Percentiles rank a stretch among this genome's conserved stretches.
Evolutionary conservation across 2,329 filamentous ascomycete genomes (phyloP).

Genomic region (Zasmidium cellare): DNA sequence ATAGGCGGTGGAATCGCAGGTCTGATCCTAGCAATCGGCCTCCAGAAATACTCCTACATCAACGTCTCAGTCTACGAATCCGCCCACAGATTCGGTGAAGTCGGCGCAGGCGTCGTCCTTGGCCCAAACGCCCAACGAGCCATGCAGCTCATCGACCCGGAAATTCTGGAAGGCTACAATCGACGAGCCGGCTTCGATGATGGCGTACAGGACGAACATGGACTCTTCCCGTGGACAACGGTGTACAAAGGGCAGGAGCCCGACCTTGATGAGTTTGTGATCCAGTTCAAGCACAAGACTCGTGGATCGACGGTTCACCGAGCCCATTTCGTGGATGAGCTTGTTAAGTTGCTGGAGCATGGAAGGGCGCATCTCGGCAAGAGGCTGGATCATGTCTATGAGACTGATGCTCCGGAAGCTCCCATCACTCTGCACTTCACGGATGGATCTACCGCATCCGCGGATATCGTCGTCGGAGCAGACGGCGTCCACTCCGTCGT

Average conservation of each 20-base stretch:
- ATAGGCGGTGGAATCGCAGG: constrained; percentile 48
- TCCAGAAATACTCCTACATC: constrained; percentile 49
- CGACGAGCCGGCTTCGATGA: constrained; percentile 1
- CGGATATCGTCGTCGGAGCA: constrained; percentile 25
- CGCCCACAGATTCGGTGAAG: constrained; percentile 32
- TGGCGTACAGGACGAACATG: constrained; percentile 1
- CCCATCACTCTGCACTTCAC: constrained; percentile 36
- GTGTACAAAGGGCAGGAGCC: constrained; percentile 6
- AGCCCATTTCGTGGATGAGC: constrained; percentile 41
- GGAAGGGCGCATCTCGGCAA: constrained; percentile 34
- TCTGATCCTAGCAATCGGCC: constrained; percentile 53
- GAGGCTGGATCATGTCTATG: constrained; percentile 26
- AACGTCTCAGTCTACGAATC: constrained; percentile 57
- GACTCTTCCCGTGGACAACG: constrained; percentile 1
- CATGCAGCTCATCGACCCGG: constrained; percentile 53
- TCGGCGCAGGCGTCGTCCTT: constrained; percentile 35
- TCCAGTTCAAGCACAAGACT: constrained; percentile 1
- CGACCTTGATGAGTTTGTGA: not conserved
- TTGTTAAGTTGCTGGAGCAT: constrained; percentile 41
- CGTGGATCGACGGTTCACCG: constrained; percentile 30
- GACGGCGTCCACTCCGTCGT: constrained; percentile 51
- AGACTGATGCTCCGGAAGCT: constrained; percentile 24
- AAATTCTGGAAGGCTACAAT: constrained; percentile 29
- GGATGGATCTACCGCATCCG: constrained; percentile 45
- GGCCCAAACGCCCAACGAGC: constrained; percentile 56